phyloP scores from a whole-genome alignment of 495 filamentous ascomycete genomes.

The Amphirosellinia nigrospora region DNA sequence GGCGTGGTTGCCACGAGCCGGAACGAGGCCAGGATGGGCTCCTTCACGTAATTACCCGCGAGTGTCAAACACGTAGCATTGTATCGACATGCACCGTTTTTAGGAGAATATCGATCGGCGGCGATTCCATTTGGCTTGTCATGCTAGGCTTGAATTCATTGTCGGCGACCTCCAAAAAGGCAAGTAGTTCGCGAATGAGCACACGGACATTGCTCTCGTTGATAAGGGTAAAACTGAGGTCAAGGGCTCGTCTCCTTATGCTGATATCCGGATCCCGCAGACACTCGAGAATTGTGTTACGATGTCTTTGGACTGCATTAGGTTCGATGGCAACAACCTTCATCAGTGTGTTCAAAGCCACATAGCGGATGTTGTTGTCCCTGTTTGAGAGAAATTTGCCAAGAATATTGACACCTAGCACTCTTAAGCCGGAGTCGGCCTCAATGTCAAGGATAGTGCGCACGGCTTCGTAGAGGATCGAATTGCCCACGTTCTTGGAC shows the following conservation, averaged over 20 bases:
- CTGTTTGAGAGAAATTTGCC: slow-evolving; percentile 97
- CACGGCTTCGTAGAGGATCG: slow-evolving; percentile 96
- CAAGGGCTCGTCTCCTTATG: slow-evolving; percentile 90
- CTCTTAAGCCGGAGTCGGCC: slow-evolving; percentile 90
- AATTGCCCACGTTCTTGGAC: slow-evolving; percentile 97
- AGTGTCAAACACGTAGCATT: slow-evolving; percentile 94
- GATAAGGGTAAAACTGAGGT: slow-evolving; percentile 97
- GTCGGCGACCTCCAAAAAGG: slow-evolving; percentile 95
- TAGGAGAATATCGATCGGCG: slow-evolving; percentile 92
- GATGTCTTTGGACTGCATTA: slow-evolving; percentile 94
- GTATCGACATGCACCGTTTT: slow-evolving; percentile 99
- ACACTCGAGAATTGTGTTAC: slow-evolving; percentile 97
- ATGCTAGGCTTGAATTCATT: slow-evolving; percentile 98
- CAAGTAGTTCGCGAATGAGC: slow-evolving; percentile 86
- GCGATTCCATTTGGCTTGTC: slow-evolving; percentile 98
- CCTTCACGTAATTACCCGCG: slow-evolving; percentile 95
- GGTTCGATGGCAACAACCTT: slow-evolving; percentile 98
- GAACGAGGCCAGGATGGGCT: slow-evolving; percentile 96
- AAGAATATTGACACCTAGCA: slow-evolving; percentile 96
- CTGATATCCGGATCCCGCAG: slow-evolving; percentile 98
- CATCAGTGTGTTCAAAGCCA: slow-evolving; percentile 94
- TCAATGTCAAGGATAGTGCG: slow-evolving; percentile 98
- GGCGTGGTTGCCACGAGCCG: slow-evolving; percentile 93
- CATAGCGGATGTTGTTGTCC: slow-evolving; percentile 99
- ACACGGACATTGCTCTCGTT: slow-evolving; percentile 95